phyloP scores from a whole-genome alignment of 495 filamentous ascomycete genomes.

The Hypoxylon crocopeplum region DNA sequence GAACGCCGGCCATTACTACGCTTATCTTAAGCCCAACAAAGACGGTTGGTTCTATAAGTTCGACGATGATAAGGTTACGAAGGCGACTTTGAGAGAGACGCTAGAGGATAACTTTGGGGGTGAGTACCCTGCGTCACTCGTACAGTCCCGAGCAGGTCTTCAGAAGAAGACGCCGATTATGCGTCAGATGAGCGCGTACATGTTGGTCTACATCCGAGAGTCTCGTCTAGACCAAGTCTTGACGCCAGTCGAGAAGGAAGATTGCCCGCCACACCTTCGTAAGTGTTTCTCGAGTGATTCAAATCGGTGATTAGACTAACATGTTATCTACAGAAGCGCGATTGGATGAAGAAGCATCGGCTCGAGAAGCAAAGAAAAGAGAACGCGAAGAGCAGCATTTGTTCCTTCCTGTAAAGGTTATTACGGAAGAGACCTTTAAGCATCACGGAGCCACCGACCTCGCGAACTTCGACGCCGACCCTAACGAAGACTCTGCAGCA shows the following conservation, averaged over 20 bases:
- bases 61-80: constrained; percentile 95
- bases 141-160: constrained; percentile 42
- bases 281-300: constrained; percentile 37
- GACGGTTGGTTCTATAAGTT: constrained; percentile 96
- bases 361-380: constrained; percentile 73
- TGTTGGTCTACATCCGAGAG: constrained; percentile 97
- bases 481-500: constrained; percentile 61
- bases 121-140: constrained; percentile 69
- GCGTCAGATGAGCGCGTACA: constrained; percentile 80
- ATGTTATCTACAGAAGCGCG: constrained; percentile 59
- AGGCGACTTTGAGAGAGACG: constrained; percentile 88
- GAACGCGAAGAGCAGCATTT: constrained; percentile 94
- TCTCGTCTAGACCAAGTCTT: constrained; percentile 81
- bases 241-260: constrained; percentile 71
- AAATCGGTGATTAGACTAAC: constrained; percentile 40
- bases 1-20: constrained; percentile 99
- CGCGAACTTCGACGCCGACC: constrained; percentile 67
- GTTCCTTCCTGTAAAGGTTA: constrained; percentile 81
- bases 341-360: constrained; percentile 80
- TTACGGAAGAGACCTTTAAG: constrained; percentile 80
- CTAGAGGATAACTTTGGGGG: constrained; percentile 97
- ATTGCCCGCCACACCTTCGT: constrained; percentile 86
- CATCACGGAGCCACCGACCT: constrained; percentile 86
- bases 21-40: constrained; percentile 91
- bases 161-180: constrained; percentile 58